Evolutionary conservation across 2,329 filamentous ascomycete genomes (phyloP), one percentile per base, ranked within the genome.

Genomic region (Zarea fungicola): DNA sequence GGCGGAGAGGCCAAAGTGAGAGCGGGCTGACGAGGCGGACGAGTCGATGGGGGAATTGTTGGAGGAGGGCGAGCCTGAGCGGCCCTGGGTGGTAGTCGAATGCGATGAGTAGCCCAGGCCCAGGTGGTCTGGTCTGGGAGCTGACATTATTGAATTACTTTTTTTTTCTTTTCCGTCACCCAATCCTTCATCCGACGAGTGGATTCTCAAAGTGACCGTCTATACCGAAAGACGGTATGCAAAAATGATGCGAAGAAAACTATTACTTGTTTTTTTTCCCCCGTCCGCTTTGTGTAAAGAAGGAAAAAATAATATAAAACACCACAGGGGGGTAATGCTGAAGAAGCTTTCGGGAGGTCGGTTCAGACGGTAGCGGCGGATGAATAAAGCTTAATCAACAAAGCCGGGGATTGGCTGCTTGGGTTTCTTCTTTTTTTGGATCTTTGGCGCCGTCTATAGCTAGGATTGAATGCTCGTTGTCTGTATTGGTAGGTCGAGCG

Each of bases 41-140:
- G 84, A 73, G 60, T 96, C 90, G 62, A 85, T 85, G 34, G 89
- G 88, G 35, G 90, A 91, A 56, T 85, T 89, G 66, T 81, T 86
- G 61, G 85, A 78, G 51, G 86, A 89, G 34, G 89, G 91, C 42
- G 89, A 89, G 58, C 81, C 84, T 43, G 89, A 93, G 62, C 85
- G 83, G 52, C 80, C 74, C 65, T 87, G 45, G 28, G 39, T 26
- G 62, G 81, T 75, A 65, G 80, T 77, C 66, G 81, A 69, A 68
- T 85, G 83, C 52, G 83, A 77, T 58, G 88, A 81, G 70, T 89
- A 91, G 73, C 88, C 88, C 69, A 93, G 82, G 66, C 85, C 85
- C 75, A 93, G 80, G 68, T 92, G 87, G 67, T 95, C 89, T 63
- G 88, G 82, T 80, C 89, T 85, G 69, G 85, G 78, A 72, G 81